These are phyloP conservation scores for Carex littledalei DNA, from an alignment of 176 grass and related monocot genomes.

Conservation along the genomic window DNA sequence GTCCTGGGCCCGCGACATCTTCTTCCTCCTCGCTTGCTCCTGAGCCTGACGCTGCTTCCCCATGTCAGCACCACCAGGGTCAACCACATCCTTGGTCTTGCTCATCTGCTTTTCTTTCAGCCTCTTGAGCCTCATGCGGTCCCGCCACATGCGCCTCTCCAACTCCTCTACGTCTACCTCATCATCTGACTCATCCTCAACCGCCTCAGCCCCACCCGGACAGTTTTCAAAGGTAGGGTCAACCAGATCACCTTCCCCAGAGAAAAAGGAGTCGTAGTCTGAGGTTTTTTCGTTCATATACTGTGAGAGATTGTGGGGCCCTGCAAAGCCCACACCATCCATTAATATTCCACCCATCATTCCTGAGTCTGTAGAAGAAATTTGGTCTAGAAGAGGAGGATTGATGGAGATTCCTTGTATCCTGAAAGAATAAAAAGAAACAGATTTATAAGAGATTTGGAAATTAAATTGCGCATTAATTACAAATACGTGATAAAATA, in stretches of 20 bases:
- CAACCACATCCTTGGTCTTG: conserved; percentile 11
- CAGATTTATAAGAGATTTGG: background rate
- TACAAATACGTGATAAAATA: conserved; percentile 1
- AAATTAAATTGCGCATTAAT: conserved; percentile 8
- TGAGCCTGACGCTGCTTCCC: conserved; percentile 31
- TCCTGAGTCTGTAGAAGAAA: background rate
- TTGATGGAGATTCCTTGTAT: background rate
- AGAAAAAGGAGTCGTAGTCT: conserved; percentile 24
- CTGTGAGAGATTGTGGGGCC: background rate
- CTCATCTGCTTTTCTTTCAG: conserved; percentile 60
- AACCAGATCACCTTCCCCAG: conserved; percentile 38
- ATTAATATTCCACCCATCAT: conserved; percentile 23
- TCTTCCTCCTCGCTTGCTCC: conserved; percentile 86
- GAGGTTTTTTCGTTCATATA: conserved; percentile 1
- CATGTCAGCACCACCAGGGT: background rate
- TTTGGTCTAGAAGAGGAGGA: background rate
- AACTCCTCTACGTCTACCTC: conserved; percentile 73
- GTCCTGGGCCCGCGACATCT: conserved; percentile 94
- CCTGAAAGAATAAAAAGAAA: background rate
- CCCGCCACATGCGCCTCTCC: conserved; percentile 79
- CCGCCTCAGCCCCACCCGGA: conserved; percentile 26
- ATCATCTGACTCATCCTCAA: conserved; percentile 45
- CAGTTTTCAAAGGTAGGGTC: conserved; percentile 28
- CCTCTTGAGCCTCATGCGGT: conserved; percentile 56
- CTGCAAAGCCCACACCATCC: background rate